A percentile compares a stretch with the other conserved stretches of the same genome.
These are phyloP conservation scores for Dunaliella primolecta DNA, from an alignment of 139 green algal genomes.

Conservation along the genomic window DNA sequence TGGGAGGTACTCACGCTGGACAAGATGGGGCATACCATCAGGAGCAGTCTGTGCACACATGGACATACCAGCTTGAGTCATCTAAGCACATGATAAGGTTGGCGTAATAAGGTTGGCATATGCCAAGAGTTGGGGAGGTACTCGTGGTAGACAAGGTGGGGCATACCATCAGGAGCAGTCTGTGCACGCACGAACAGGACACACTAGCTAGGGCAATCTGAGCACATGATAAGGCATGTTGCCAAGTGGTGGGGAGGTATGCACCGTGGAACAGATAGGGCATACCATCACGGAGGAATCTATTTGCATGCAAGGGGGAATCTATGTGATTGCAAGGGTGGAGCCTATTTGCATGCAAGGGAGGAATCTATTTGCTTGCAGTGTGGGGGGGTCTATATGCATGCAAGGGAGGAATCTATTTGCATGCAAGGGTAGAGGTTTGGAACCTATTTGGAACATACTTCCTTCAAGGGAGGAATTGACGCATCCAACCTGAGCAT, in stretches of 20 bases:
- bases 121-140: background rate
- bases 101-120: background rate
- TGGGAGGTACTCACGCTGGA: background rate
- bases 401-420: too few relatives aligned
- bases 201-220: too few relatives aligned
- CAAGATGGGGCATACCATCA: background rate
- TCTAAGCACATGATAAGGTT: background rate
- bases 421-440: too few relatives aligned
- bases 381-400: too few relatives aligned
- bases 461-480: too few relatives aligned
- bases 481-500: too few relatives aligned
- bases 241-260: background rate
- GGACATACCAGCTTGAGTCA: too few relatives aligned
- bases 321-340: too few relatives aligned
- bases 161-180: background rate
- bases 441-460: too few relatives aligned
- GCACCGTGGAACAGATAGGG: background rate
- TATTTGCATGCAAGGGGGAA: too few relatives aligned
- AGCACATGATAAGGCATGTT: background rate
- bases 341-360: too few relatives aligned
- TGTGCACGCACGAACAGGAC: background rate
- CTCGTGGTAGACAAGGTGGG: background rate
- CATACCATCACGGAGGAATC: background rate
- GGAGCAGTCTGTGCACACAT: background rate
- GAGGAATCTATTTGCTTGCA: too few relatives aligned